phyloP scores from a whole-genome alignment of 1,139 yeast genomes.

The Candida smagusa region DNA sequence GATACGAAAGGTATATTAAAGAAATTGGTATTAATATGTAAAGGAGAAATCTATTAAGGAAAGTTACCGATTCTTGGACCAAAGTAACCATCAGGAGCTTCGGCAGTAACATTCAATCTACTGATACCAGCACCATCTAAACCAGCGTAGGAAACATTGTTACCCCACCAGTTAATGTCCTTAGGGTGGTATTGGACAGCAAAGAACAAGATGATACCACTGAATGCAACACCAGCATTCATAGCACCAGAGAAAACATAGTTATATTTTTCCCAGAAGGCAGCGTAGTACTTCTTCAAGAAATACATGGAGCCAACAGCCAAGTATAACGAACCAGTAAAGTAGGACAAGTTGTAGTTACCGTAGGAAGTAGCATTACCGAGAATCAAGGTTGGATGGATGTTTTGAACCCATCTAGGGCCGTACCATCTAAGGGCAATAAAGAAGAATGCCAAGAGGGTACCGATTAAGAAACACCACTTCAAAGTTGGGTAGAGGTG shows the following conservation, averaged over 20 bases:
- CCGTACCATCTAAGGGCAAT: conserved; percentile 20
- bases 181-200: conserved; percentile 15
- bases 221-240: conserved; percentile 16
- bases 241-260: conserved; percentile 14
- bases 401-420: conserved; percentile 6
- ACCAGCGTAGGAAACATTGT: conserved; percentile 11
- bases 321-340: conserved; percentile 12
- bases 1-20: too few species aligned
- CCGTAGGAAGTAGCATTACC: conserved; percentile 13
- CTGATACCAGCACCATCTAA: conserved; percentile 8
- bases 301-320: conserved; percentile 13
- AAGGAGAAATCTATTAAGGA: conserved; percentile 6
- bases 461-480: conserved; percentile 32
- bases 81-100: conserved; percentile 16
- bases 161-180: conserved; percentile 16
- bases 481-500: conserved; percentile 30
- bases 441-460: conserved; percentile 25
- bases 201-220: conserved; percentile 15
- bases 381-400: conserved; percentile 13
- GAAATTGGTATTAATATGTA: background rate
- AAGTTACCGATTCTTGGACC: conserved; percentile 14
- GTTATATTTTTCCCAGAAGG: conserved; percentile 18
- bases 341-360: conserved; percentile 13
- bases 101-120: conserved; percentile 10
- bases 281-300: conserved; percentile 10